A percentile compares a stretch with the other conserved stretches of the same genome.
phyloP scores from a whole-genome alignment of 169 alveolate genomes.

The Eimeria maxima region DNA sequence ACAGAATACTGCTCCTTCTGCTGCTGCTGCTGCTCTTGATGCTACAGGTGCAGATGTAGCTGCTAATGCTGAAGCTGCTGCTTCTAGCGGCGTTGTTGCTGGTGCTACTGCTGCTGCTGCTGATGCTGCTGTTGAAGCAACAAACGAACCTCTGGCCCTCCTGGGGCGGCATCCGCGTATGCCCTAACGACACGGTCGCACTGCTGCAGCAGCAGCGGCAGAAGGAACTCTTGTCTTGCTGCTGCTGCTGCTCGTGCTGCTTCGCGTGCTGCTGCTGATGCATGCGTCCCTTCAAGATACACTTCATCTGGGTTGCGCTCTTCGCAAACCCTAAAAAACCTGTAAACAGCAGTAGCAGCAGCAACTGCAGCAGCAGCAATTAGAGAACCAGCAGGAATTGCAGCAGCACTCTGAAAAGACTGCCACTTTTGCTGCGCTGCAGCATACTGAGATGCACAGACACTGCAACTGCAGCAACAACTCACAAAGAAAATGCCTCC shows the following conservation, averaged over 20 bases:
- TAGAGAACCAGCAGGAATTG: too few species aligned
- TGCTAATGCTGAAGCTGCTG: neutral
- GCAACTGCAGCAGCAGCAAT: too few species aligned
- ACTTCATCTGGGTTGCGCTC: neutral
- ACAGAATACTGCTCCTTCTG: neutral
- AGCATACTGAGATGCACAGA: neutral
- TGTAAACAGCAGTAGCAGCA: neutral
- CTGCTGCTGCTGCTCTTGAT: neutral
- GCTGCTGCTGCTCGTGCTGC: too few species aligned
- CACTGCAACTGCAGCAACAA: neutral
- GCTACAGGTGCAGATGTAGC: too few species aligned
- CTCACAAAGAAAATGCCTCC: slow-evolving; percentile 57
- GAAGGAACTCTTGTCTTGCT: too few species aligned
- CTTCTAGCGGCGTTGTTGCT: neutral
- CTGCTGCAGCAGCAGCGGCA: slow-evolving; percentile 50
- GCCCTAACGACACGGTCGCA: slow-evolving; percentile 46
- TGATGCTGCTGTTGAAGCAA: neutral
- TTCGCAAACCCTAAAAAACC: slow-evolving; percentile 39
- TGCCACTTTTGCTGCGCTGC: neutral
- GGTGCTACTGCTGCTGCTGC: neutral
- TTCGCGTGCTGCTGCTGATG: too few species aligned
- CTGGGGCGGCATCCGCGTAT: slow-evolving; percentile 19
- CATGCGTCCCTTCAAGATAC: neutral
- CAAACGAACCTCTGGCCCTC: slow-evolving; percentile 28
- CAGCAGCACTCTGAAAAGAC: too few species aligned